Conservation (phyloP, 208 protist species). For the Kentomonas sorsogonicus region DNA sequence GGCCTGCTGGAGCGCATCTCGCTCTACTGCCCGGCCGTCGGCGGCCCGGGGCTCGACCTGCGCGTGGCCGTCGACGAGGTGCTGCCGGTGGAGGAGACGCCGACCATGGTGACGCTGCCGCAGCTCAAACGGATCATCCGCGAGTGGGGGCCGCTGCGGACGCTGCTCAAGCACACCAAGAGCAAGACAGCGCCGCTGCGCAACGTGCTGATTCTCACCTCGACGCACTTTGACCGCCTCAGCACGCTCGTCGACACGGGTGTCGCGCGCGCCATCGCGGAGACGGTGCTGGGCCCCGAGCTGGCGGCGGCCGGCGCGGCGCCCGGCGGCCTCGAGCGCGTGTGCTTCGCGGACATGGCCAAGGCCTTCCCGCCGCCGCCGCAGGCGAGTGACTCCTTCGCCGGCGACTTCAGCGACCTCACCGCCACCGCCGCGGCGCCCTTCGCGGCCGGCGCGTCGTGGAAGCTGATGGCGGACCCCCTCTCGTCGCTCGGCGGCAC, state of each 20-base stretch:
- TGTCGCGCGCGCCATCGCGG: conserved; percentile 54
- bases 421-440: conserved; percentile 26
- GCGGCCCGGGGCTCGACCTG: conserved; percentile 47
- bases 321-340: conserved; percentile 41
- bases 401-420: conserved; percentile 78
- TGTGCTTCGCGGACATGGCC: conserved; percentile 80
- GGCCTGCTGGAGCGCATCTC: conserved; percentile 73
- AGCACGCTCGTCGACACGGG: conserved; percentile 75
- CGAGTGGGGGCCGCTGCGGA: conserved; percentile 57
- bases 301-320: conserved; percentile 2
- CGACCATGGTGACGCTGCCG: conserved; percentile 62
- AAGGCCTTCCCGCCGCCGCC: conserved; percentile 65
- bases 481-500: conserved; percentile 57
- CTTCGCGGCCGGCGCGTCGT: conserved; percentile 57
- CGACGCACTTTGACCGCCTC: conserved; percentile 53
- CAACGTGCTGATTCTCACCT: conserved; percentile 79
- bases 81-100: conserved; percentile 56
- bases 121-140: conserved; percentile 77
- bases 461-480: conserved; percentile 63
- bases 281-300: conserved; percentile 43
- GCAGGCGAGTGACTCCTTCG: conserved; percentile 67
- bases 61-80: conserved; percentile 80
- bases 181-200: conserved; percentile 38
- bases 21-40: conserved; percentile 61
- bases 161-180: conserved; percentile 27